These are phyloP conservation scores for Salvia splendens DNA, from an alignment of 257 asterid genomes.

Conservation along the genomic window DNA sequence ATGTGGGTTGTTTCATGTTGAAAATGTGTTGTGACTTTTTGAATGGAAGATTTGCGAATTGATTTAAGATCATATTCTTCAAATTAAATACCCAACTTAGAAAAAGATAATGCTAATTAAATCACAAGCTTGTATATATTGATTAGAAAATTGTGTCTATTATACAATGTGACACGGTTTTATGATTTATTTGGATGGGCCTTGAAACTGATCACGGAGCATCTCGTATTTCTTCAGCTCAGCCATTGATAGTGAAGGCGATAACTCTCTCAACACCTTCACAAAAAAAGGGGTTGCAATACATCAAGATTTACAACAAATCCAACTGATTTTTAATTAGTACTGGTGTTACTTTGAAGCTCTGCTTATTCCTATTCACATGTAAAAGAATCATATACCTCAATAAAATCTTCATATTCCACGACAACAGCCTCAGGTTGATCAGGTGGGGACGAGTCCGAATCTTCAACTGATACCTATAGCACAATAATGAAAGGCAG, in stretches of 20 bases:
- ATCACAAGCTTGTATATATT: neutral
- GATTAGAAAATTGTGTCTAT: neutral
- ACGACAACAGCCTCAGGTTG: constrained; percentile 55
- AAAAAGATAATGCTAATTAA: too few relatives aligned
- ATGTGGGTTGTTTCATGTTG: too few relatives aligned
- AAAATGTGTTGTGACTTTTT: neutral
- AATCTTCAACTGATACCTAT: constrained; percentile 54
- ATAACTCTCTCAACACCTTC: constrained; percentile 78
- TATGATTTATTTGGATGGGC: constrained; percentile 53
- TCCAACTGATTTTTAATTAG: neutral
- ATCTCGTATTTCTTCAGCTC: constrained; percentile 82
- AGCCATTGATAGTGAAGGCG: constrained; percentile 88
- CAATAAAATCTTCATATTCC: constrained; percentile 76
- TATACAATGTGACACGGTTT: neutral
- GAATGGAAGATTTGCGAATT: constrained; percentile 1
- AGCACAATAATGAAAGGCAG: constrained; percentile 16
- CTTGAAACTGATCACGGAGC: constrained; percentile 85
- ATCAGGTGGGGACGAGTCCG: constrained; percentile 51
- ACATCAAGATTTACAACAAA: neutral
- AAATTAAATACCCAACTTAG: neutral
- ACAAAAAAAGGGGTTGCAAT: constrained; percentile 16
- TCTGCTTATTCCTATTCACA: neutral
- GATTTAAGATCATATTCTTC: neutral
- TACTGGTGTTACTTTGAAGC: neutral
- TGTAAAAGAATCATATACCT: constrained; percentile 50